phyloP scores from a whole-genome alignment of 106 monocot genomes.

The Posidonia australis region DNA sequence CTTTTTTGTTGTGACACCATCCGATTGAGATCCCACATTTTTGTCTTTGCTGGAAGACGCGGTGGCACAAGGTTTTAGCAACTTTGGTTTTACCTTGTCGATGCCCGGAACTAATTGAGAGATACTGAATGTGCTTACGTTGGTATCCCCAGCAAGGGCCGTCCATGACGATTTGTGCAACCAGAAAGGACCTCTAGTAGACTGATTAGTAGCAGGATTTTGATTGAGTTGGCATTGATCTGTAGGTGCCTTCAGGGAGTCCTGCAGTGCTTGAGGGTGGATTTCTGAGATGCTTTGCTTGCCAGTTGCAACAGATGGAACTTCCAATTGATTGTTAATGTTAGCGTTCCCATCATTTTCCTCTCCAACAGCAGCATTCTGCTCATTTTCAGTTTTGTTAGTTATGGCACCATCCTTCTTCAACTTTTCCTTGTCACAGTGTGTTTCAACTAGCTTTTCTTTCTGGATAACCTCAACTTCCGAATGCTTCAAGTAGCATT shows the following conservation, averaged over 20 bases:
- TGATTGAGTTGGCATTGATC: constrained; percentile 10
- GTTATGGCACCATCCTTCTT: not conserved
- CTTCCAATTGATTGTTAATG: not conserved
- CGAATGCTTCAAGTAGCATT: constrained; percentile 4
- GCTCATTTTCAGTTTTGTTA: not conserved
- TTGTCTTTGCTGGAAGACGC: not conserved
- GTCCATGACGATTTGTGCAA: constrained; percentile 86
- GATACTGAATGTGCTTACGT: constrained; percentile 40
- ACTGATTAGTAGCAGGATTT: not conserved
- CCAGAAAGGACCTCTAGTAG: constrained; percentile 40
- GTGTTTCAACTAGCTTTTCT: not conserved
- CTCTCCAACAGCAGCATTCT: not conserved
- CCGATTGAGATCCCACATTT: constrained; percentile 7
- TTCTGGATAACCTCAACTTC: not conserved
- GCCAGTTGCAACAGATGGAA: not conserved
- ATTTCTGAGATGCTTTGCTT: constrained; percentile 2
- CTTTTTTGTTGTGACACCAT: not conserved
- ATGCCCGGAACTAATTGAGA: constrained; percentile 33
- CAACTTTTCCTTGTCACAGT: not conserved
- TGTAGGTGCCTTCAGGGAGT: not conserved
- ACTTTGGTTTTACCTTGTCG: constrained; percentile 1
- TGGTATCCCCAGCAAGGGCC: constrained; percentile 48
- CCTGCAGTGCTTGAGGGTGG: not conserved
- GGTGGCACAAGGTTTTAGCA: constrained; percentile 4
- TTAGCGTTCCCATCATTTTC: not conserved